Evolutionary conservation across 2,329 filamentous ascomycete genomes (phyloP), one percentile per base, ranked within the genome.

Genomic region (Phialophora chinensis): DNA sequence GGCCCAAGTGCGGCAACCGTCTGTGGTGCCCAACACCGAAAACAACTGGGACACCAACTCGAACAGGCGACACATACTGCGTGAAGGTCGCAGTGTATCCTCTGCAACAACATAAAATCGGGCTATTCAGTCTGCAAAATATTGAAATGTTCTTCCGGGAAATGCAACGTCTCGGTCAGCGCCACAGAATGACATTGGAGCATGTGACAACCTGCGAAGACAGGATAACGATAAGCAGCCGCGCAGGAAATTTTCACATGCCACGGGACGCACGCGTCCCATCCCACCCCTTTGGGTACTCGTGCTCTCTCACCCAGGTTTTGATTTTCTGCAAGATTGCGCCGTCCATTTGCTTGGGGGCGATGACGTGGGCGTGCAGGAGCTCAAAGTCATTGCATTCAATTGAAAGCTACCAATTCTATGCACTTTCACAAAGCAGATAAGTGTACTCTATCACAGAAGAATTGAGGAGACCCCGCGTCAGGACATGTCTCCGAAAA

Each of bases 361-460:
- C 5, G 6, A 3, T 44, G 8, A 27, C 23, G 49, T 14, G 4
- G 12, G 23, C 11, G 14, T 3, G 20, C 12, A 55, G 29, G 14
- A 25, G 23, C 20, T 53, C 14, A 53, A 25, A 53, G 17, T 47
- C n/a, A 11, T 23, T 58, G 33, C 23, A 44, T 58, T 42, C 31
- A 47, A 58, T 1, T 29, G 44, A 29, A 29, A 25, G 23, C 55
- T 58, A 58, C 31, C 35, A 58, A 44, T 27, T 58, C 55, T 58
- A 58, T 47, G 55, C 33, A 31, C 27, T 25, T 33, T 44, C 55
- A 38, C 42, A 38, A 20, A 27, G 33, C 23, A 23, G 23, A 27
- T 17, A 38, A 44, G 29, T 38, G 38, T 42, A 58, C n/a, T 58
- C 55, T 58, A 58, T 58, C 33, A 27, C 20, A 12, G 35, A 44